A percentile compares a stretch with the other conserved stretches of the same genome.
phyloP scores from a whole-genome alignment of 768 basidiomycete genomes.

The Collybia sp. region DNA sequence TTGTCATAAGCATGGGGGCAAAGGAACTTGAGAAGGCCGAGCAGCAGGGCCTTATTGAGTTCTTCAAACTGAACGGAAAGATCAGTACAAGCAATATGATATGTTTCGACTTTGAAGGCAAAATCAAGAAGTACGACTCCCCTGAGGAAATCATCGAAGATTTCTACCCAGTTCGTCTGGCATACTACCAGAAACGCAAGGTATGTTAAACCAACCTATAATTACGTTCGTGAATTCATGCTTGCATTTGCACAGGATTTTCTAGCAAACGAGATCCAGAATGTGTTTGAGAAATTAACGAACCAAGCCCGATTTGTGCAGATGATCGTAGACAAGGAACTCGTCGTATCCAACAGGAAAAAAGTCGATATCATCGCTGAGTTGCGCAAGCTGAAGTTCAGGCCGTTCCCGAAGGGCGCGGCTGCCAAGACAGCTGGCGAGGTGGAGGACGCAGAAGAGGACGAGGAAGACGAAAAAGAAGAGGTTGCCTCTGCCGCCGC shows the following conservation, averaged over 20 bases:
- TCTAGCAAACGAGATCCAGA: conserved; percentile 78
- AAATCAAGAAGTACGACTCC: conserved; percentile 88
- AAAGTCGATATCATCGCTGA: conserved; percentile 84
- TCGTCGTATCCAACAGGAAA: conserved; percentile 83
- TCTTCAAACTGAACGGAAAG: conserved; percentile 84
- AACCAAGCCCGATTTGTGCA: conserved; percentile 97
- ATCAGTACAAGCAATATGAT: conserved; percentile 97
- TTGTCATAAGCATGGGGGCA: conserved; percentile 74
- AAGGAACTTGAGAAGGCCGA: conserved; percentile 86
- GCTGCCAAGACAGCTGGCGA: conserved; percentile 69
- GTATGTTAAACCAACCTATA: conserved; percentile 28
- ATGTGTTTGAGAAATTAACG: conserved; percentile 74
- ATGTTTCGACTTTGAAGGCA: conserved; percentile 93
- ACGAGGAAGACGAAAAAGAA: conserved; percentile 44
- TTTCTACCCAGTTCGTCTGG: conserved; percentile 84
- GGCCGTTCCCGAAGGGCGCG: conserved; percentile 81
- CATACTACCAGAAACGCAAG: conserved; percentile 96
- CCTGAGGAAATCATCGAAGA: conserved; percentile 92
- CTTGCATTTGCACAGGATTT: conserved; percentile 52
- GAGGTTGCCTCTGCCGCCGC: conserved; percentile 30
- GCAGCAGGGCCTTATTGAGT: conserved; percentile 82
- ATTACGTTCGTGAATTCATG: conserved; percentile 6
- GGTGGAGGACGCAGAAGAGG: conserved; percentile 51
- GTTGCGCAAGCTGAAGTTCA: conserved; percentile 78
- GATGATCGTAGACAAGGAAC: conserved; percentile 87